phyloP scores from a whole-genome alignment of 768 basidiomycete genomes.

The Suillus bovinus region DNA sequence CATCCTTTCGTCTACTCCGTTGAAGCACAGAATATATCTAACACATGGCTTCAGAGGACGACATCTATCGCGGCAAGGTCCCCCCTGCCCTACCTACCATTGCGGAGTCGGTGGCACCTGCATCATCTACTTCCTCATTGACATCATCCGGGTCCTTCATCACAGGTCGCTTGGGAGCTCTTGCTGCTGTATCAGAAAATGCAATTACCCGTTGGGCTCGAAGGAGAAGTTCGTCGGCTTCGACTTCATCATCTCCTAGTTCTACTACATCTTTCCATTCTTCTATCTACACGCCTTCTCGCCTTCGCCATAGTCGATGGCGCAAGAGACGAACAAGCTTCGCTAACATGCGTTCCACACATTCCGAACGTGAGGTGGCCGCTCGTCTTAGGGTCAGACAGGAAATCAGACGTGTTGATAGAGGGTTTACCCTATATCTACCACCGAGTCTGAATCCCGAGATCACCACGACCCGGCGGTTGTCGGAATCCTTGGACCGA shows the following conservation, averaged over 20 bases:
- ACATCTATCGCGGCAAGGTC: conserved; percentile 63
- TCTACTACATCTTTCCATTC: conserved; percentile 36
- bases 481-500: conserved; percentile 9
- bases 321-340: conserved; percentile 49
- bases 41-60: conserved; percentile 33
- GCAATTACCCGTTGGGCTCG: conserved; percentile 72
- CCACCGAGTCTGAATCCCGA: conserved; percentile 38
- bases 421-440: conserved; percentile 66
- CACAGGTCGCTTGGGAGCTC: conserved; percentile 44
- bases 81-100: conserved; percentile 33
- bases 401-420: conserved; percentile 55
- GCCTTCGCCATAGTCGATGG: conserved; percentile 41
- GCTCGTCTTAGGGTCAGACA: conserved; percentile 64
- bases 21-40: conserved; percentile 3
- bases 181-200: conserved; percentile 64
- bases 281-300: conserved; percentile 36
- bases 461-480: neutral
- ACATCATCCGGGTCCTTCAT: conserved; percentile 36
- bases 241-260: conserved; percentile 46
- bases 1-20: neutral
- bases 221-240: conserved; percentile 40
- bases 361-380: conserved; percentile 59
- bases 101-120: conserved; percentile 25
- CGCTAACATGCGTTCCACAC: conserved; percentile 50
- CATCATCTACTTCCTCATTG: conserved; percentile 31